Conservation (phyloP, 2,329 filamentous ascomycete genomes). For the Trichoderma guizhouense region DNA sequence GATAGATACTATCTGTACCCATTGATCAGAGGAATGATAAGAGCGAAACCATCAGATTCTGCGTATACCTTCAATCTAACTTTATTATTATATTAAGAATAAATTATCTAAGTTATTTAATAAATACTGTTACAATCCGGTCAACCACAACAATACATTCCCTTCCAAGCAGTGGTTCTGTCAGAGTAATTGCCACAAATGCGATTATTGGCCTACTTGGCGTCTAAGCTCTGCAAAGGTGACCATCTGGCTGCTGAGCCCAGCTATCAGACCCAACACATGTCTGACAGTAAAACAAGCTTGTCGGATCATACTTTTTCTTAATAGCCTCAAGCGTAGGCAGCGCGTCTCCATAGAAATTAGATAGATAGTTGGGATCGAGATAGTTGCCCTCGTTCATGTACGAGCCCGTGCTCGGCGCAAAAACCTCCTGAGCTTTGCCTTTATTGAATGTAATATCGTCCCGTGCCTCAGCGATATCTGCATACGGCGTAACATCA, state of each 20-base stretch:
- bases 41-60: too few relatives aligned
- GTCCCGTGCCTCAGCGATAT: neutral
- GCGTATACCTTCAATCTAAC: too few relatives aligned
- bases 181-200: too few relatives aligned
- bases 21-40: too few relatives aligned
- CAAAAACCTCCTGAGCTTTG: neutral
- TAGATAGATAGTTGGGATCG: neutral
- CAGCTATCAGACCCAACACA: neutral
- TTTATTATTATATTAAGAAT: too few relatives aligned
- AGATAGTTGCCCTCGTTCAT: neutral
- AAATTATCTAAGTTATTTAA: too few relatives aligned
- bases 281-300: neutral
- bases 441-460: neutral
- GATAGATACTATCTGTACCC: too few relatives aligned
- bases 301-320: neutral
- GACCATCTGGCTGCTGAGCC: neutral
- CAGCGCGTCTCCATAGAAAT: neutral
- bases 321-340: neutral
- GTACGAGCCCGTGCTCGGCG: neutral
- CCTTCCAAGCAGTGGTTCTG: too few relatives aligned
- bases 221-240: neutral
- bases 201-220: too few relatives aligned
- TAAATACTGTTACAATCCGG: too few relatives aligned
- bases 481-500: neutral
- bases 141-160: too few relatives aligned